A percentile compares a stretch with the other conserved stretches of the same genome.
phyloP scores from a whole-genome alignment of 2,329 filamentous ascomycete genomes.

The Hymenoscyphus fructigenus region DNA sequence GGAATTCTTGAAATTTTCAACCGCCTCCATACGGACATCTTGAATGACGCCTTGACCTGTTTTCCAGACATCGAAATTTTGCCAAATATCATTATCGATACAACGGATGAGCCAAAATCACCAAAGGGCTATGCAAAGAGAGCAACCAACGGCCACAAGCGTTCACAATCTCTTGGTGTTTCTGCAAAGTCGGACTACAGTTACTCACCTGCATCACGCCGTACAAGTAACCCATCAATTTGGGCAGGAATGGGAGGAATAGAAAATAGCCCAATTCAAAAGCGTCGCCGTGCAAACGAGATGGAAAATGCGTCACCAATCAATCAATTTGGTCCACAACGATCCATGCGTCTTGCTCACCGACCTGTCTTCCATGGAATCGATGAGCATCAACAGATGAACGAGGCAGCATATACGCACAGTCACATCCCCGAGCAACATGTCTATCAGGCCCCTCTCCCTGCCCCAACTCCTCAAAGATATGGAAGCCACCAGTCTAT shows the following conservation, averaged over 20 bases:
- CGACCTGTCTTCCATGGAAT: slow-evolving; percentile 28
- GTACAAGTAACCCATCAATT: slow-evolving; percentile 24
- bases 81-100: slow-evolving; percentile 37
- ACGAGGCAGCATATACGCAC: slow-evolving; percentile 16
- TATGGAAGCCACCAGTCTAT: slow-evolving; percentile 24
- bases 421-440: slow-evolving; percentile 13
- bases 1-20: slow-evolving; percentile 40
- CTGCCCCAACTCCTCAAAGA: slow-evolving; percentile 31
- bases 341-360: slow-evolving; percentile 22
- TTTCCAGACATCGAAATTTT: slow-evolving; percentile 44
- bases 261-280: slow-evolving; percentile 19
- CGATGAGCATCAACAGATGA: slow-evolving; percentile 23
- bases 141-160: slow-evolving; percentile 28
- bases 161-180: slow-evolving; percentile 36
- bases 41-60: slow-evolving; percentile 36
- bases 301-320: slow-evolving; percentile 5
- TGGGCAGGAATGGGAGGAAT: slow-evolving; percentile 14
- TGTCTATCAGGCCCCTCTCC: slow-evolving; percentile 25
- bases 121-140: slow-evolving; percentile 34
- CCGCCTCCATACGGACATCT: slow-evolving; percentile 37
- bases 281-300: slow-evolving; percentile 25
- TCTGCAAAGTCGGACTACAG: slow-evolving; percentile 17
- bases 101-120: slow-evolving; percentile 28
- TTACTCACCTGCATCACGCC: slow-evolving; percentile 16
- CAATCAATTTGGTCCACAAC: slow-evolving; percentile 4